phyloP scores from a whole-genome alignment of 768 basidiomycete genomes.

The Boletus subcaerulescens region DNA sequence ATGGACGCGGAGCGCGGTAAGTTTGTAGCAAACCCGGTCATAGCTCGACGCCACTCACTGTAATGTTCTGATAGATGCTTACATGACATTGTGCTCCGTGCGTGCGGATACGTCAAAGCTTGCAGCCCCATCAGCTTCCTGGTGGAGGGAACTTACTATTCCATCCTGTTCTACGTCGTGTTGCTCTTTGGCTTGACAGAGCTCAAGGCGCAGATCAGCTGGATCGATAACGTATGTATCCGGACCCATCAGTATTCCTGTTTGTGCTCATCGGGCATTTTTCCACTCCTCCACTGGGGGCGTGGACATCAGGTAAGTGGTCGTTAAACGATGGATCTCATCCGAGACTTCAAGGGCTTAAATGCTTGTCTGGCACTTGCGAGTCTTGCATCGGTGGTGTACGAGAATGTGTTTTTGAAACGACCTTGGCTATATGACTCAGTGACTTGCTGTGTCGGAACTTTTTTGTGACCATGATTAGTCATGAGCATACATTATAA shows the following conservation, averaged over 20 bases:
- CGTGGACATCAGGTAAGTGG: slow-evolving; percentile 33
- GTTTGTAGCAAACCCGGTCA: neutral
- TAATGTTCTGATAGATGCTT: neutral
- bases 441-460: neutral
- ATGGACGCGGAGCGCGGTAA: slow-evolving; percentile 8
- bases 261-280: neutral
- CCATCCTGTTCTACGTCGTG: slow-evolving; percentile 33
- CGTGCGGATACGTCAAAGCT: slow-evolving; percentile 14
- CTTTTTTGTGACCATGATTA: neutral
- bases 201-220: slow-evolving; percentile 49
- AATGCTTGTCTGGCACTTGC: too few relatives aligned
- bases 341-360: too few relatives aligned
- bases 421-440: too few relatives aligned
- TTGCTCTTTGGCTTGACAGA: slow-evolving; percentile 52
- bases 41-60: neutral
- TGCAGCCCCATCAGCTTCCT: slow-evolving; percentile 4
- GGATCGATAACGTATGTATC: slow-evolving; percentile 38
- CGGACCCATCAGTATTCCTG: too few relatives aligned
- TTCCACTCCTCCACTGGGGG: slow-evolving; percentile 28
- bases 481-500: neutral
- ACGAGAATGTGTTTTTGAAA: too few relatives aligned
- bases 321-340: neutral
- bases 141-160: slow-evolving; percentile 11
- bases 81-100: slow-evolving; percentile 10
- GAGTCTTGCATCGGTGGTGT: too few relatives aligned